Percentiles rank a stretch among this genome's conserved stretches.
phyloP scores from a whole-genome alignment of 2,329 filamentous ascomycete species.

The Cladophialophora psammophila region DNA sequence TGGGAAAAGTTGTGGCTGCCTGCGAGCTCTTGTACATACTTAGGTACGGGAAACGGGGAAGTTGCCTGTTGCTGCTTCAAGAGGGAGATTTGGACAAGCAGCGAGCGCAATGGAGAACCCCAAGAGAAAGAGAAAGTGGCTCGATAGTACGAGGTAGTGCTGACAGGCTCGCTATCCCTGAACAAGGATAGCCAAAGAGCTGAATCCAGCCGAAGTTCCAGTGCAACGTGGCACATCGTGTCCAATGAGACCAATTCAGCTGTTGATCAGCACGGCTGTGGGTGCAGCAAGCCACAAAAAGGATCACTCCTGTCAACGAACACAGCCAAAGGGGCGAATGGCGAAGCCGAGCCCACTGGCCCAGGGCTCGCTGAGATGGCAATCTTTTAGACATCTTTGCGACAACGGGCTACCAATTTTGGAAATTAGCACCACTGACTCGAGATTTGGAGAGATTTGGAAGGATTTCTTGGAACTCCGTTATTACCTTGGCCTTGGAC shows the following conservation, averaged over 20 bases:
- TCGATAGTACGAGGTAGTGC: constrained; percentile 9
- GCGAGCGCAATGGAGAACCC: neutral
- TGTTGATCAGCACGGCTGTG: constrained; percentile 18
- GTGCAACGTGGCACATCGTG: constrained; percentile 13
- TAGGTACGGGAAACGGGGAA: no score
- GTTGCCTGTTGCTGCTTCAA: neutral
- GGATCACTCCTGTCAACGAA: neutral
- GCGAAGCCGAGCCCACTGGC: neutral
- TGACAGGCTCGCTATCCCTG: neutral
- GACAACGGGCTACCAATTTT: constrained; percentile 7
- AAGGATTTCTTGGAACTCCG: constrained; percentile 3
- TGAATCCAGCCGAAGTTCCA: neutral
- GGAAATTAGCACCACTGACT: neutral
- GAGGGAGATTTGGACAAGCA: neutral
- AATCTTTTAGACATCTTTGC: neutral
- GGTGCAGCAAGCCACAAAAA: constrained; percentile 8
- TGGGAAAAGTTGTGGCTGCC: neutral
- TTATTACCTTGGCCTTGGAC: no score
- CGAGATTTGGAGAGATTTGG: neutral
- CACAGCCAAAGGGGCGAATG: constrained; percentile 15
- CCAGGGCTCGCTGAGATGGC: neutral
- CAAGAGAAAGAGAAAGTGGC: neutral
- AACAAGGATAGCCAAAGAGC: neutral
- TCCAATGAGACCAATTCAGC: constrained; percentile 6
- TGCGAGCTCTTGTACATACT: neutral